Evolutionary conservation across 2,329 filamentous ascomycete species (phyloP), one percentile per base, ranked within the genome.

Genomic region (Xylaria sp.): DNA sequence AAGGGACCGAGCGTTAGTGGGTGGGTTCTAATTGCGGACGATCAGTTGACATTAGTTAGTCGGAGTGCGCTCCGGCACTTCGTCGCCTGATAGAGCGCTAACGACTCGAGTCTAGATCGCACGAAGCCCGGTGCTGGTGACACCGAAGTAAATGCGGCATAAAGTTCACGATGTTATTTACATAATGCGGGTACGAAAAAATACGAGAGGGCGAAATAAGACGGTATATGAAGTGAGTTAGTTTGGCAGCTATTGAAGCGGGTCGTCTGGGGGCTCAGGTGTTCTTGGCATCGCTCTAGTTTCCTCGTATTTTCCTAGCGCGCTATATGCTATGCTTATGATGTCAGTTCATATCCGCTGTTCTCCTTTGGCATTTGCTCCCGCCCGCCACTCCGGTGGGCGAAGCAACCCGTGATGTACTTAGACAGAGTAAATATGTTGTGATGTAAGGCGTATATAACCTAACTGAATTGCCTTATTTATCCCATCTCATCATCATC

Each of bases 191-290:
- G 56, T 61, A 30, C 21, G 47, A 36, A 12, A 12, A n/a, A 56
- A 65, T 61, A 65, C 63, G 63, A 65, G 39, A 17, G 8, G 63
- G 50, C 39, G 39, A 27, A 27, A 48, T 12, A 54, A 54, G 42
- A 36, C 55, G 36, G 47, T 34, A 57, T 24, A 21, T 32, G 24
- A n/a, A 55, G 17, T n/a, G 11, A 30, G 36, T 34, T 14, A 27
- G 45, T 27, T 19, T 60, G 36, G 36, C 47, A 55, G 54, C 48
- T 60, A 48, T 48, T 36, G 48, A 50, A 42, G 47, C 48, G 55
- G 63, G 48, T 65, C 50, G 7, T 42, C 36, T 3, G 47, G 48
- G 30, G 24, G 27, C 62, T 65, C 62, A 58, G 27, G 27, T 2
- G 24, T 9, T 24, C 63, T 65, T 60, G 30, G 48, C 62, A 50